These are phyloP conservation scores for Paracamarosporium sp. DNA, from an alignment of 2,329 filamentous ascomycete genomes.

Conservation along the genomic window DNA sequence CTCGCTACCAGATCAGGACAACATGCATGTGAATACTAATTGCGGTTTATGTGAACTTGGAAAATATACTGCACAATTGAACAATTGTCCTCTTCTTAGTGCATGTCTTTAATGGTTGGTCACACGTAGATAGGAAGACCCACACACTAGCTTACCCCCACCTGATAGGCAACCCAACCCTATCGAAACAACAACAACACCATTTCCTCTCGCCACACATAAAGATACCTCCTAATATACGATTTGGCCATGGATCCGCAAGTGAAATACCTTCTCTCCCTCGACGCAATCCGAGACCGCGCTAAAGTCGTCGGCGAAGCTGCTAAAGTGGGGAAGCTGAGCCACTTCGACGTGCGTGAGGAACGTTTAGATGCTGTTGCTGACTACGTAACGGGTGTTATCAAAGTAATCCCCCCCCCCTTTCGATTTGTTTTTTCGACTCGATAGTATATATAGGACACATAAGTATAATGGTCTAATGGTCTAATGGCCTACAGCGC, in stretches of 20 bases:
- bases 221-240: background rate
- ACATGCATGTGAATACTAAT: background rate
- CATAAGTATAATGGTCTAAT: background rate
- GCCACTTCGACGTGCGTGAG: conserved; percentile 87
- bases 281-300: conserved; percentile 35
- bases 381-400: conserved; percentile 82
- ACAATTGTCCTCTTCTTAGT: no score
- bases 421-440: background rate
- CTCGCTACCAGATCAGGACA: background rate
- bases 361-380: conserved; percentile 79
- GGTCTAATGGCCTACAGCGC: conserved; percentile 54
- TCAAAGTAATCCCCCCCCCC: conserved; percentile 71
- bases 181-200: background rate
- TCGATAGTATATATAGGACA: no score
- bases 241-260: conserved; percentile 26
- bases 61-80: no score
- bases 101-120: background rate
- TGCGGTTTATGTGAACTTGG: background rate
- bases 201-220: background rate
- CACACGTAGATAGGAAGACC: conserved; percentile 1
- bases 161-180: conserved; percentile 1
- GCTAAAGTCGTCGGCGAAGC: conserved; percentile 32
- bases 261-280: conserved; percentile 34
- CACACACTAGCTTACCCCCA: conserved; percentile 1
- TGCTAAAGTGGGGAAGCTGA: conserved; percentile 57